Percentiles rank a stretch among this genome's conserved stretches.
Evolutionary conservation across 352 stramenopile genomes (phyloP).

Genomic region (Globisporangium recalcitrans): DNA sequence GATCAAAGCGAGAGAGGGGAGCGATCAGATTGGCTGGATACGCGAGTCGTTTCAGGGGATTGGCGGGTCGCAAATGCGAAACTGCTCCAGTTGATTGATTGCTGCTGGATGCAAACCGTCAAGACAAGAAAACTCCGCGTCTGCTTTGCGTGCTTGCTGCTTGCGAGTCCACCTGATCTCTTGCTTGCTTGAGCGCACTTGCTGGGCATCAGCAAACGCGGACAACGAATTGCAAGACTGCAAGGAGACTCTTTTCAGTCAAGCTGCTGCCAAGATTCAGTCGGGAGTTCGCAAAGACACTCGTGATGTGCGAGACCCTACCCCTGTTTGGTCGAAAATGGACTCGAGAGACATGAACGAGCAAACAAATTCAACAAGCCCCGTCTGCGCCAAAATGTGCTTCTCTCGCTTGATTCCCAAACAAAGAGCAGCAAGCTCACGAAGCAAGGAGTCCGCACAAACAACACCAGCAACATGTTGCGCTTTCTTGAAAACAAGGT

Average conservation of each 20-base stretch:
- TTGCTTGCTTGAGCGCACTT: too few species aligned
- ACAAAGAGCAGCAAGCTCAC: too few species aligned
- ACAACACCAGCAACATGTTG: too few species aligned
- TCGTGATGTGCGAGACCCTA: not conserved
- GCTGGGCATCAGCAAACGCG: too few species aligned
- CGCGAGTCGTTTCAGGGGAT: not conserved
- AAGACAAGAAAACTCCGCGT: not conserved
- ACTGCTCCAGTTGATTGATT: not conserved
- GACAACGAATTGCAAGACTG: too few species aligned
- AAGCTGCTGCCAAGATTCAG: too few species aligned
- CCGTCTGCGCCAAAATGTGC: not conserved
- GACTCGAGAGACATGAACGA: constrained; percentile 5
- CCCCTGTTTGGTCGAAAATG: not conserved
- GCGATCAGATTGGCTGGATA: not conserved
- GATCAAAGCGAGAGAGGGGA: not conserved
- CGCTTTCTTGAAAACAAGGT: too few species aligned
- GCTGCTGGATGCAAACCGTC: not conserved
- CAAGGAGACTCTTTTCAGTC: too few species aligned
- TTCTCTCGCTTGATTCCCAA: not conserved
- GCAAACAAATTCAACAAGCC: not conserved
- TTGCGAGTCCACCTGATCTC: too few species aligned
- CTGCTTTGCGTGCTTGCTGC: too few species aligned
- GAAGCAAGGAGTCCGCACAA: too few species aligned
- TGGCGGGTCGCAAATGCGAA: not conserved
- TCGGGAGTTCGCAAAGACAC: too few species aligned